Base-by-base conservation (phyloP, 208 protist genomes). In the Dictyostelium gargantuum region DNA sequence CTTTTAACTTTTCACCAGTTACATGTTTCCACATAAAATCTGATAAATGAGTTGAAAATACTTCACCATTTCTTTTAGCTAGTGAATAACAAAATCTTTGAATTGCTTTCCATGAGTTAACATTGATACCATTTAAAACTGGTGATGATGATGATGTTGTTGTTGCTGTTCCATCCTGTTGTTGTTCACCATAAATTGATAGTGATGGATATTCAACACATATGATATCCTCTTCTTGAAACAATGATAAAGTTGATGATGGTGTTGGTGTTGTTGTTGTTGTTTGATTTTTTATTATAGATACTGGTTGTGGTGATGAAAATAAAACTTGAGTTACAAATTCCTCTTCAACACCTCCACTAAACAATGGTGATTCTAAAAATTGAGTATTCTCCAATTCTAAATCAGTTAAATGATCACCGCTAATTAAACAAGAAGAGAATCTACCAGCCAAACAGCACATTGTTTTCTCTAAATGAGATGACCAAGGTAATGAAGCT, bases 1-100 rank as follows among this genome's bases (percentile, higher is more conserved):
- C 46, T 54, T 48, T 54, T 21, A 54, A 10, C 35, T 56, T 74
- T 26, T 89, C 82, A 66, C 82, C 82, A 3, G 56, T 52, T 15
- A 46, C 23, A 68, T 89, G n/a, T 32, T 89, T 74, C 82, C 82
- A 89, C 82, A 89, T 89, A 68, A 89, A 89, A 38, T 89, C 82
- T 42, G 82, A 61, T 19, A 89, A 52, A 19, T 56, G 32, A 21
- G 17, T 52, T 29, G 50, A 68, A 42, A 23, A 77, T 10, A 77
- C 0, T 38, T 89, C 82, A 23, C 52, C 52, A 48, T 35, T 66
- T 44, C 68, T 44, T 48, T 79, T 76, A 5, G 82, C 82, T 3
- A 89, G 23, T 26, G 48, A 79, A 9, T 73, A 74, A 40, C 19
- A 68, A 42, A 89, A 89, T 77, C 70, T 54, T 79, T 89, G 82